Evolutionary conservation across 805 yeast species (phyloP).

Genomic region (Metschnikowia baotianmanensis): DNA sequence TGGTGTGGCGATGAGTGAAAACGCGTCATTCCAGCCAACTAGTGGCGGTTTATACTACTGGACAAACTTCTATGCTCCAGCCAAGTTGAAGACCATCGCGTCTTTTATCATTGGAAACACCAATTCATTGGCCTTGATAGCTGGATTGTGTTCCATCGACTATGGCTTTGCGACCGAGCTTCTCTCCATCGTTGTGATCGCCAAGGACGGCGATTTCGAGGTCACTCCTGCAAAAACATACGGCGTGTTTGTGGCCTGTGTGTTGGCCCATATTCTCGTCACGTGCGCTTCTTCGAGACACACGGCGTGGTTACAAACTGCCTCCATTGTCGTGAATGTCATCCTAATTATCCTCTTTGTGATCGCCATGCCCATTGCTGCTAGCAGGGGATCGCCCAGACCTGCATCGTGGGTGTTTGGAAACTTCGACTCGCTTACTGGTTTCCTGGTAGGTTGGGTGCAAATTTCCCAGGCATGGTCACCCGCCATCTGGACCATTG

Average conservation of each 20-base stretch:
- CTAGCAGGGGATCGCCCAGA: slow-evolving; percentile 38
- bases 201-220: slow-evolving; percentile 52
- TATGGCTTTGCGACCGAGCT: slow-evolving; percentile 66
- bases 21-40: slow-evolving; percentile 70
- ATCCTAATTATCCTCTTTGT: slow-evolving; percentile 51
- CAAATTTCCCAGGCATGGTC: slow-evolving; percentile 46
- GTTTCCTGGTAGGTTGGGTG: slow-evolving; percentile 62
- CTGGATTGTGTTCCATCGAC: slow-evolving; percentile 64
- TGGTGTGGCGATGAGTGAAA: slow-evolving; percentile 64
- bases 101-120: slow-evolving; percentile 57
- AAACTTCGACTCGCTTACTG: slow-evolving; percentile 46
- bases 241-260: slow-evolving; percentile 65
- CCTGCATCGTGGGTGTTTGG: slow-evolving; percentile 56
- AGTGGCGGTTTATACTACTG: slow-evolving; percentile 71
- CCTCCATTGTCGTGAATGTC: slow-evolving; percentile 55
- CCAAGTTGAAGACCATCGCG: slow-evolving; percentile 22
- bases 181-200: slow-evolving; percentile 55
- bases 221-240: slow-evolving; percentile 54
- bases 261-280: slow-evolving; percentile 48
- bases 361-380: slow-evolving; percentile 66
- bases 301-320: slow-evolving; percentile 57
- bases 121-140: slow-evolving; percentile 63
- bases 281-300: slow-evolving; percentile 57
- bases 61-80: slow-evolving; percentile 66
- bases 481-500: slow-evolving; percentile 75